phyloP scores from a whole-genome alignment of 179 eudicot genomes.

The Camellia oleifera region DNA sequence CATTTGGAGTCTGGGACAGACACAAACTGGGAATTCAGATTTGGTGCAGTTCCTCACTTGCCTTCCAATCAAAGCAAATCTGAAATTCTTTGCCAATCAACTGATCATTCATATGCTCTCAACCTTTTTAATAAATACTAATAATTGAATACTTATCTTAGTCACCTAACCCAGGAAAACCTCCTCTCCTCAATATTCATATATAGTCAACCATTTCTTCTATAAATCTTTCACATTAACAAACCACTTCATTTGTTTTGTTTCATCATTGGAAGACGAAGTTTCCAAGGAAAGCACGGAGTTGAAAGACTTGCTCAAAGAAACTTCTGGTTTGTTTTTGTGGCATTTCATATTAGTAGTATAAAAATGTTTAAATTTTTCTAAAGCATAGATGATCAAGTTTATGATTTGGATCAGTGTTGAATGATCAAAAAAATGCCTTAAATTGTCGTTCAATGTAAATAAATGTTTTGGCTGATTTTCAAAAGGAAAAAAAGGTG shows the following conservation, averaged over 20 bases:
- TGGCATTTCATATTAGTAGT: not conserved
- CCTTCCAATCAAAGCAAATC: slow-evolving; percentile 19
- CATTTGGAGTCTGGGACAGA: not conserved
- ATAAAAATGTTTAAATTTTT: not conserved
- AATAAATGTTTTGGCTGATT: not conserved
- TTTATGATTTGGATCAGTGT: too few species aligned
- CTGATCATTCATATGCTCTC: not conserved
- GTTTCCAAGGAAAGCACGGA: not conserved
- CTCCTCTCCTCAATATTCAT: not conserved
- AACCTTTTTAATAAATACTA: not conserved
- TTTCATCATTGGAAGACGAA: not conserved
- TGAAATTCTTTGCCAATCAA: not conserved
- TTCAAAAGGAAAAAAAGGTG: not conserved
- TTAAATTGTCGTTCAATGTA: not conserved
- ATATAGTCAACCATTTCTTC: not conserved
- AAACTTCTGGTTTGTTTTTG: not conserved
- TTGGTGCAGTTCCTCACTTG: not conserved
- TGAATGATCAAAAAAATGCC: too few species aligned
- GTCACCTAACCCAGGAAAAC: not conserved
- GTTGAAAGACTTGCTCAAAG: not conserved
- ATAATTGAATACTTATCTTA: not conserved
- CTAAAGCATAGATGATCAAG: not conserved
- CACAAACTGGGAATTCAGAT: not conserved
- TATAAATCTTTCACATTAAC: not conserved
- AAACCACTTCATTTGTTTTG: too few species aligned